A percentile compares a stretch with the other conserved stretches of the same genome.
Conservation (phyloP, 2,329 filamentous ascomycete genomes). For the Decorospora gaudefroyi region DNA sequence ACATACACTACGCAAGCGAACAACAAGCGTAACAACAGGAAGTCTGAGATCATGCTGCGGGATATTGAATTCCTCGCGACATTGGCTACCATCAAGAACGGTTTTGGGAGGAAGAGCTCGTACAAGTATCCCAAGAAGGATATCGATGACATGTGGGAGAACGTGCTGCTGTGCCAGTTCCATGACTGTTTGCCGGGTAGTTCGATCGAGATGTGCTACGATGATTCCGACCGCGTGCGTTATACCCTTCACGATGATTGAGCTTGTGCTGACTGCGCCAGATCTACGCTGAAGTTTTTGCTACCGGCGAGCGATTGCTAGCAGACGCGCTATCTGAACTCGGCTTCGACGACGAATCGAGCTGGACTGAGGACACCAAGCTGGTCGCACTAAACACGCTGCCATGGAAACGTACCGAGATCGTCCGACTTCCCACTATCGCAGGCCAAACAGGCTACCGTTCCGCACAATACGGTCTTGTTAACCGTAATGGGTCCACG, state of each 20-base stretch:
- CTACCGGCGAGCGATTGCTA: slow-evolving; percentile 72
- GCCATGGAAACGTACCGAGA: slow-evolving; percentile 78
- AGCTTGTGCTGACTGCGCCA: slow-evolving; percentile 32
- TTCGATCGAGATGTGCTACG: slow-evolving; percentile 96
- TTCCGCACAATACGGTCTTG: slow-evolving; percentile 43
- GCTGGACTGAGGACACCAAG: slow-evolving; percentile 49
- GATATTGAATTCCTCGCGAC: slow-evolving; percentile 89
- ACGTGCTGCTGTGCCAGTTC: slow-evolving; percentile 89
- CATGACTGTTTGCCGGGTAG: slow-evolving; percentile 96
- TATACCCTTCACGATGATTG: no score
- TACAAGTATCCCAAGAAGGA: slow-evolving; percentile 93
- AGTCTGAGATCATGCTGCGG: slow-evolving; percentile 80
- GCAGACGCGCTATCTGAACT: slow-evolving; percentile 70
- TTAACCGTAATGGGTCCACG: slow-evolving; percentile 45
- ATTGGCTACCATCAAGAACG: slow-evolving; percentile 73
- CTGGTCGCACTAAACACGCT: slow-evolving; percentile 79
- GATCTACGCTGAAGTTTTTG: slow-evolving; percentile 81
- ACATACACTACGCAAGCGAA: slow-evolving; percentile 98
- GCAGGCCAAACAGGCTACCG: slow-evolving; percentile 42
- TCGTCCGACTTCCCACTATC: slow-evolving; percentile 64
- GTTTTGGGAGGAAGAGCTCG: slow-evolving; percentile 48
- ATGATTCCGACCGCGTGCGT: slow-evolving; percentile 78
- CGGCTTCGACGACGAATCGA: slow-evolving; percentile 60
- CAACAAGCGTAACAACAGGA: slow-evolving; percentile 93
- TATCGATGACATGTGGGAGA: slow-evolving; percentile 97